Base-by-base conservation (phyloP, 2,329 filamentous ascomycete genomes). In the Endoconidiophora laricicola region DNA sequence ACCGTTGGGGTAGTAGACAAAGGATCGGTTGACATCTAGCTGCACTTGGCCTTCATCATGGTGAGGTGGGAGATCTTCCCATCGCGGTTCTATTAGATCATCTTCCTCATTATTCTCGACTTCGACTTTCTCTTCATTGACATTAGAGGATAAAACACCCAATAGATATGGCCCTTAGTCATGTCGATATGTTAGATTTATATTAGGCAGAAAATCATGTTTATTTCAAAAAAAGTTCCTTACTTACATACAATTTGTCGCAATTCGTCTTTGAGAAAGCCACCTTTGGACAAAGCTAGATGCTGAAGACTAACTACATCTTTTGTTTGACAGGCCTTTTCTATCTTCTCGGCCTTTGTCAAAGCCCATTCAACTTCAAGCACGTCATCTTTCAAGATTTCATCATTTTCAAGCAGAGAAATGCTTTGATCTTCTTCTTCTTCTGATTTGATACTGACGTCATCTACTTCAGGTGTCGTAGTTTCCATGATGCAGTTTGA, bases 1-100 rank as follows among this genome's bases (percentile, higher is more conserved):
- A 91, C 87, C 76, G 55, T 76, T 74, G 10, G 91, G 91, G 63
- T 98, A 98, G 67, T 95, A 93, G 54, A 96, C 83, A 65, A 98
- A 98, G n/a, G 91, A 88, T 50, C 91, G 77, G 65, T 95, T 79
- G 50, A 98, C 91, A 62, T 98, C 91, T 44, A 96, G 73, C 60
- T 81, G 75, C 38, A 98, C 87, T 66, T 98, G 91, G 46, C 83
- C 79, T 63, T 98, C 91, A 59, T 98, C 91, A 33, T 68, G 69
- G 65, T 98, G 91, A n/a, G 65, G 71, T 26, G 81, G 76, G 39
- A 94, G 67, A n/a, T 70, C 60, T 55, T 68, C 66, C 81, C 82
- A 85, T 44, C 6, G 49, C 38, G 4, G 41, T 20, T 50, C 43
- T 38, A 37, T 12, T 33, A 20, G 29, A 5, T 14, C 33, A 23